These are phyloP conservation scores for Fomitopsis serialis DNA, from an alignment of 768 basidiomycete genomes.

Conservation along the genomic window DNA sequence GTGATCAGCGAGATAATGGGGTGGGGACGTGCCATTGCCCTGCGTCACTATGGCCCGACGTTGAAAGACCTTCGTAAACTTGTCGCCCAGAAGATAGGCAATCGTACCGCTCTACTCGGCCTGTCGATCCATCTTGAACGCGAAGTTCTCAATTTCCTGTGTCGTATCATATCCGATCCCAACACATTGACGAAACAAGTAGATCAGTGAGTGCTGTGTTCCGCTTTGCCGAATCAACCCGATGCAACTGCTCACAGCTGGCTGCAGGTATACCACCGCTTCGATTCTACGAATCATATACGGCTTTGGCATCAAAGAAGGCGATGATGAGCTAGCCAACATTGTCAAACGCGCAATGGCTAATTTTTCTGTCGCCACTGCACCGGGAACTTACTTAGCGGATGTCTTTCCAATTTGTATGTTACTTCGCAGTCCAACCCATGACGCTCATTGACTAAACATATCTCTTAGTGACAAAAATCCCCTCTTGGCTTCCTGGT, in stretches of 20 bases:
- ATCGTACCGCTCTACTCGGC: constrained; percentile 27
- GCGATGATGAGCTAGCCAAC: constrained; percentile 19
- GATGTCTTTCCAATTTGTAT: constrained; percentile 27
- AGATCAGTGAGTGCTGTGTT: constrained; percentile 29
- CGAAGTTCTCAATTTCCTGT: constrained; percentile 42
- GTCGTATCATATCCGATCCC: constrained; percentile 29
- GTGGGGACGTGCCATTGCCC: constrained; percentile 28
- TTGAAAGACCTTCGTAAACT: constrained; percentile 38
- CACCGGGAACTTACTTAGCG: constrained; percentile 31
- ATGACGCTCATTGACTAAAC: no score
- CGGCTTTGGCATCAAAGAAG: constrained; percentile 21
- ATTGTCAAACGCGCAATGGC: constrained; percentile 20
- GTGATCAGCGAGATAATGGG: constrained; percentile 19
- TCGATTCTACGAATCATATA: constrained; percentile 24
- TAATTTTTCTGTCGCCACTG: constrained; percentile 12
- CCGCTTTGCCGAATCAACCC: not conserved
- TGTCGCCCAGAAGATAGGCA: constrained; percentile 34
- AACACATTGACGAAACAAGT: constrained; percentile 32
- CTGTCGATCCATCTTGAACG: constrained; percentile 33
- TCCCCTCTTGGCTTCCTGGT: constrained; percentile 39
- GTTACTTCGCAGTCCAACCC: no score
- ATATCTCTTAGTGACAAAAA: constrained; percentile 23
- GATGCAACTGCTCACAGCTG: not conserved
- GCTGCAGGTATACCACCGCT: constrained; percentile 20
- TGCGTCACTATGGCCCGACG: constrained; percentile 34